Percentiles rank a stretch among this genome's conserved stretches.
These are phyloP conservation scores for Cytauxzoon felis DNA, from an alignment of 169 alveolate species.

Conservation along the genomic window DNA sequence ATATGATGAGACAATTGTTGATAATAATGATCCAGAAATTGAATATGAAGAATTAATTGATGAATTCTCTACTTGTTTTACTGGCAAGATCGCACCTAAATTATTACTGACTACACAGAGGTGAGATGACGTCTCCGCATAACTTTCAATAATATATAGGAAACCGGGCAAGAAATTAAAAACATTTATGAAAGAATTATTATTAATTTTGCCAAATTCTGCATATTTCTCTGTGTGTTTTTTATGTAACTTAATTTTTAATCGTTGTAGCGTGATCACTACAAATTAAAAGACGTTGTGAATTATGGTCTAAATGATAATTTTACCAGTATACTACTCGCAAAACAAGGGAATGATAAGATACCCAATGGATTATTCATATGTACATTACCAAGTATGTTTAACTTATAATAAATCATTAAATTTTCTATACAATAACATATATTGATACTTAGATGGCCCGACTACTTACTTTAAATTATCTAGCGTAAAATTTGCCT, in stretches of 20 bases:
- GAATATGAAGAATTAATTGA: constrained; percentile 55
- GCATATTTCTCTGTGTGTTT: constrained; percentile 46
- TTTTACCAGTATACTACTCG: constrained; percentile 55
- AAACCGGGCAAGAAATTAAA: constrained; percentile 62
- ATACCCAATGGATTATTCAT: constrained; percentile 50
- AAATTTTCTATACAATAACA: not conserved
- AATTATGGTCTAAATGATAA: constrained; percentile 17
- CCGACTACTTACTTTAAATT: constrained; percentile 57
- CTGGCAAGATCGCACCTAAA: constrained; percentile 47
- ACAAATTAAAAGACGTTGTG: constrained; percentile 38
- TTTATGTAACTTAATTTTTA: not conserved
- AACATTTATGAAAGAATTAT: constrained; percentile 55
- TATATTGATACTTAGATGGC: constrained; percentile 7
- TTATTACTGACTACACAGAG: constrained; percentile 43
- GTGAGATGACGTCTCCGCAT: constrained; percentile 6
- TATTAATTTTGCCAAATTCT: constrained; percentile 43
- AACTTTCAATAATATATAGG: not conserved
- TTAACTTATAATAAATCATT: not conserved
- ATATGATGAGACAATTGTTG: constrained; percentile 47
- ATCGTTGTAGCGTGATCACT: constrained; percentile 47
- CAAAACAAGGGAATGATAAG: constrained; percentile 53
- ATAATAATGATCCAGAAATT: constrained; percentile 38
- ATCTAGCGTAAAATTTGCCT: constrained; percentile 48
- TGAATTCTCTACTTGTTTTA: constrained; percentile 53
- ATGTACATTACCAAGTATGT: constrained; percentile 53